Evolutionary conservation across 2,329 filamentous ascomycete genomes (phyloP).

Genomic region (Ilyonectria destructans): DNA sequence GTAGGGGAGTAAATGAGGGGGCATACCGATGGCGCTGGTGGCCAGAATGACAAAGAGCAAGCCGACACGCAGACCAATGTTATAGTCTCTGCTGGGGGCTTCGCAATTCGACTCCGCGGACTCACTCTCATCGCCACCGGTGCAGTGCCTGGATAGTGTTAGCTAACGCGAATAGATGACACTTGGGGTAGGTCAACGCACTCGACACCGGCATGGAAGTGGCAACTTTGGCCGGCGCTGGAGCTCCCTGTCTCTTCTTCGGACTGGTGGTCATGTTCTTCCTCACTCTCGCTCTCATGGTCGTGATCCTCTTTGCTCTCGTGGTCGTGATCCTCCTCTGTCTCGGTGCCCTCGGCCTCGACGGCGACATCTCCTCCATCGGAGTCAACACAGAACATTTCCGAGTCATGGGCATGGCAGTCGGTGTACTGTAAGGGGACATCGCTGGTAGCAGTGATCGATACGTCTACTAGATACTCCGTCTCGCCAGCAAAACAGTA

Average conservation of each 20-base stretch:
- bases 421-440: constrained; percentile 75
- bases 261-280: constrained; percentile 32
- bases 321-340: constrained; percentile 39
- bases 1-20: background rate
- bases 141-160: constrained; percentile 67
- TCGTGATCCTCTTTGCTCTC: constrained; percentile 7
- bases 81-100: constrained; percentile 69
- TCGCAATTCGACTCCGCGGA: constrained; percentile 61
- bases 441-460: constrained; percentile 69
- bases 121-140: constrained; percentile 63
- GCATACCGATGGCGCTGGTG: constrained; percentile 75
- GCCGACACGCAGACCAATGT: constrained; percentile 78
- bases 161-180: constrained; percentile 20
- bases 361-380: constrained; percentile 75
- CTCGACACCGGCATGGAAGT: constrained; percentile 85
- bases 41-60: constrained; percentile 81
- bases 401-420: constrained; percentile 74
- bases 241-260: constrained; percentile 41
- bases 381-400: constrained; percentile 75
- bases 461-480: constrained; percentile 62
- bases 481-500: constrained; percentile 62
- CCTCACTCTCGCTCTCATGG: constrained; percentile 35
- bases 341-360: constrained; percentile 55
- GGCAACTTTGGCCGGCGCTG: constrained; percentile 67
- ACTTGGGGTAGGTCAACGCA: constrained; percentile 57